A percentile compares a stretch with the other conserved stretches of the same genome.
phyloP scores from a whole-genome alignment of 1,284 basidiomycete genomes.

The Golubevia sp. region DNA sequence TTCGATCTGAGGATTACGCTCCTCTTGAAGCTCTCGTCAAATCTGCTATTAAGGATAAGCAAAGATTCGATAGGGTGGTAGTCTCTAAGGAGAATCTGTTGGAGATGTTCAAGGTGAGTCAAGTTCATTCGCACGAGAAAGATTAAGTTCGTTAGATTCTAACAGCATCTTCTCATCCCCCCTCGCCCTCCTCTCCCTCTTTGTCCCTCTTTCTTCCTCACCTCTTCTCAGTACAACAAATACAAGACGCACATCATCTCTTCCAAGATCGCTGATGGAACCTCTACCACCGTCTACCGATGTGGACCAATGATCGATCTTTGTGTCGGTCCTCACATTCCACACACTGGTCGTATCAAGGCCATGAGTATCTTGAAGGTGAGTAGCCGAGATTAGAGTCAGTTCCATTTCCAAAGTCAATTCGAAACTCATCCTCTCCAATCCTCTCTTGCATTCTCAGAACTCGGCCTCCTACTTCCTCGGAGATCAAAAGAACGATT shows the following conservation, averaged over 20 bases:
- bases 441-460: slow-evolving; percentile 70
- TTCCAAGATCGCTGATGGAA: slow-evolving; percentile 93
- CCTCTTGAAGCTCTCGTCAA: slow-evolving; percentile 87
- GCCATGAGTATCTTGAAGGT: slow-evolving; percentile 62
- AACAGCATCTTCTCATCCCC: too few relatives aligned
- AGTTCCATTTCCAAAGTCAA: not conserved
- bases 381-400: too few relatives aligned
- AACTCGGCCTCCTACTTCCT: slow-evolving; percentile 99
- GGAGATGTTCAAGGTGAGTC: slow-evolving; percentile 86
- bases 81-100: slow-evolving; percentile 91
- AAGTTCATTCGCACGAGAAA: too few relatives aligned
- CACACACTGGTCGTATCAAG: slow-evolving; percentile 97
- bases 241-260: slow-evolving; percentile 98
- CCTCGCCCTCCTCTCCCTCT: not conserved
- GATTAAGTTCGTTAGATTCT: too few relatives aligned
- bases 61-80: slow-evolving; percentile 92
- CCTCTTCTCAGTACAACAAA: slow-evolving; percentile 82
- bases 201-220: slow-evolving; percentile 4
- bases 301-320: slow-evolving; percentile 99
- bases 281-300: slow-evolving; percentile 95
- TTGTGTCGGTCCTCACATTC: slow-evolving; percentile 95
- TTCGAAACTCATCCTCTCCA: not conserved
- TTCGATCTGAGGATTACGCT: slow-evolving; percentile 81
- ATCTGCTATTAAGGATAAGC: slow-evolving; percentile 90
- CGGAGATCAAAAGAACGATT: slow-evolving; percentile 90